Percentiles rank a stretch among this genome's conserved stretches.
Conservation (phyloP, 192 early-diverging fungal genomes). For the Oehlia diaphana region DNA sequence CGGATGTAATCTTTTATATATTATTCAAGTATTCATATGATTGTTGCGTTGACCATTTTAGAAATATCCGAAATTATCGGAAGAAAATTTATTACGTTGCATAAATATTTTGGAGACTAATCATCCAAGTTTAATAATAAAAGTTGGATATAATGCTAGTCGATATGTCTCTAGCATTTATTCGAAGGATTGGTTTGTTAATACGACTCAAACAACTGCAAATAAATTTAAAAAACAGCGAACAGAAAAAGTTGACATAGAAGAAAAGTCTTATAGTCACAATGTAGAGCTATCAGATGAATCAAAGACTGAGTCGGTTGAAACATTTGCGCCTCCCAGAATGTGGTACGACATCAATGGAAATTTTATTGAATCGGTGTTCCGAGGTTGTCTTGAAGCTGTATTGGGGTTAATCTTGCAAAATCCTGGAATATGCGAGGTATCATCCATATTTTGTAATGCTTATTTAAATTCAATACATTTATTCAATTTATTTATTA, state of each 20-base stretch:
- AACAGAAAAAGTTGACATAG: not conserved
- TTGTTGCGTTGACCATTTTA: not conserved
- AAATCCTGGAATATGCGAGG: conserved; percentile 34
- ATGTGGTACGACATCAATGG: conserved; percentile 41
- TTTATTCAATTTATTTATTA: not conserved
- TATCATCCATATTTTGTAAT: not conserved
- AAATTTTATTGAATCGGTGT: conserved; percentile 31
- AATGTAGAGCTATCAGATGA: not conserved
- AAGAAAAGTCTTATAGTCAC: not conserved
- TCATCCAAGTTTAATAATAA: conserved; percentile 20
- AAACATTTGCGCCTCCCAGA: conserved; percentile 17
- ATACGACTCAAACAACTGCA: not conserved
- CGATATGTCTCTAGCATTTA: conserved; percentile 28
- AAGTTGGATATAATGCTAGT: conserved; percentile 20
- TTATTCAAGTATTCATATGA: not conserved
- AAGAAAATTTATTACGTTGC: conserved; percentile 4
- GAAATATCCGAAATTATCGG: not conserved
- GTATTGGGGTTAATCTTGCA: conserved; percentile 30
- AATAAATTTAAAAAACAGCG: not conserved
- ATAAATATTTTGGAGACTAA: conserved; percentile 18
- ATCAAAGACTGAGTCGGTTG: not conserved
- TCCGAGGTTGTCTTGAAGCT: conserved; percentile 34
- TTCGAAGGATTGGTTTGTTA: conserved; percentile 5
- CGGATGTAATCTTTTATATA: not conserved
- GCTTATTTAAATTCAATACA: not conserved